Conservation (phyloP, 2,329 filamentous ascomycete species). For the Cladosporium colombiae region DNA sequence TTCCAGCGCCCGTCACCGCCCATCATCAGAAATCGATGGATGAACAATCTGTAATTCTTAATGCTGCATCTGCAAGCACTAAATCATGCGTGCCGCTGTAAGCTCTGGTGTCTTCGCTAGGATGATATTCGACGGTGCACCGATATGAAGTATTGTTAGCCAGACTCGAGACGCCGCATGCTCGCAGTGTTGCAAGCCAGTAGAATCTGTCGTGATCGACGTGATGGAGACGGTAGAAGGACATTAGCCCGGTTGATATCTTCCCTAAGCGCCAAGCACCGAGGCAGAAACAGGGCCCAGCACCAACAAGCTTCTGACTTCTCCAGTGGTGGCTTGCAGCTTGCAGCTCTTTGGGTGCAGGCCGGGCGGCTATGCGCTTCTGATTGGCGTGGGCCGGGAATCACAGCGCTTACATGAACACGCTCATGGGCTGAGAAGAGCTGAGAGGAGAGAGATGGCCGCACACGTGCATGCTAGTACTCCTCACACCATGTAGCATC, state of each 20-base stretch:
- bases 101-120: background rate
- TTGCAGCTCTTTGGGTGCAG: background rate
- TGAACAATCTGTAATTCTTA: background rate
- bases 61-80: background rate
- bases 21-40: background rate
- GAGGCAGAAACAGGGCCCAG: background rate
- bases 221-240: background rate
- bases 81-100: background rate
- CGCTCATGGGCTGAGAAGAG: slow-evolving; percentile 9
- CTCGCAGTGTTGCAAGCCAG: background rate
- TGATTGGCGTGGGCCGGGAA: slow-evolving; percentile 2
- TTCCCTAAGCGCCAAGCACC: background rate
- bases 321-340: slow-evolving; percentile 2
- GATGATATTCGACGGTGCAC: background rate
- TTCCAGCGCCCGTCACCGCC: background rate
- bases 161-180: background rate
- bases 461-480: background rate
- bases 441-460: background rate
- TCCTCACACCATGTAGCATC: background rate
- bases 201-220: background rate
- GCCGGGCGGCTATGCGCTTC: background rate
- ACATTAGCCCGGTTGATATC: background rate
- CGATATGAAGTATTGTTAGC: background rate
- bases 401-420: slow-evolving; percentile 5
- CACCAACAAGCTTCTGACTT: background rate